phyloP scores from a whole-genome alignment of 2,329 filamentous ascomycete genomes.

The Penicillium frequentans region DNA sequence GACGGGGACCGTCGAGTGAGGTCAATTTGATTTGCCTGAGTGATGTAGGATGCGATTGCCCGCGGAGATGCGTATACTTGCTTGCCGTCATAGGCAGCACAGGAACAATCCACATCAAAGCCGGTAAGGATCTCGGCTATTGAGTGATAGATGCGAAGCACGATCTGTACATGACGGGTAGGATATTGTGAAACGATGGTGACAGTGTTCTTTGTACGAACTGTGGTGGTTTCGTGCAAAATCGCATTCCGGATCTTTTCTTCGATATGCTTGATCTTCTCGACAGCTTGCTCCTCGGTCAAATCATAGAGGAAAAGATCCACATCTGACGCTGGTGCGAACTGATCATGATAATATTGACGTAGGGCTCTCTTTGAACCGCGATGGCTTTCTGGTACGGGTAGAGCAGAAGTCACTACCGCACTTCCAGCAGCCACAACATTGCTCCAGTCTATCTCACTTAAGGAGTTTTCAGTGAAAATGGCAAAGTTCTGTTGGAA shows the following conservation, averaged over 20 bases:
- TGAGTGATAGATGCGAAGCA: slow-evolving; percentile 80
- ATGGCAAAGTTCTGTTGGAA: slow-evolving; percentile 78
- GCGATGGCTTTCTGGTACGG: slow-evolving; percentile 63
- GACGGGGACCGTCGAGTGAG: slow-evolving; percentile 77
- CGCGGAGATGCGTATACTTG: slow-evolving; percentile 79
- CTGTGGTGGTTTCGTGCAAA: slow-evolving; percentile 77
- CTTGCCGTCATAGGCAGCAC: slow-evolving; percentile 75
- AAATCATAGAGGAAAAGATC: slow-evolving; percentile 84
- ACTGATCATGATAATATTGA: slow-evolving; percentile 77
- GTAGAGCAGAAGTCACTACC: slow-evolving; percentile 75
- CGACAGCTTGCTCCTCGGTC: slow-evolving; percentile 71
- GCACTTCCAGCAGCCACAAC: slow-evolving; percentile 79
- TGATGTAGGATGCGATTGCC: slow-evolving; percentile 75
- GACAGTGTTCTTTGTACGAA: slow-evolving; percentile 83
- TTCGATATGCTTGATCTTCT: slow-evolving; percentile 85
- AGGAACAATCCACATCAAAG: slow-evolving; percentile 84
- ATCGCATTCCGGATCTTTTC: slow-evolving; percentile 71
- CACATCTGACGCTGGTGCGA: slow-evolving; percentile 81
- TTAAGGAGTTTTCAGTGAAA: slow-evolving; percentile 76
- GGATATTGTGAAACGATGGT: slow-evolving; percentile 85
- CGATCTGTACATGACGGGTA: slow-evolving; percentile 80
- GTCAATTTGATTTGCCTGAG: slow-evolving; percentile 79
- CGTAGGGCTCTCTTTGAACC: slow-evolving; percentile 61
- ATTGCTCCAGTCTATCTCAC: slow-evolving; percentile 78
- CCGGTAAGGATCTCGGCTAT: slow-evolving; percentile 82